phyloP scores from a whole-genome alignment of 495 filamentous ascomycete genomes.

The Tuber borchii region DNA sequence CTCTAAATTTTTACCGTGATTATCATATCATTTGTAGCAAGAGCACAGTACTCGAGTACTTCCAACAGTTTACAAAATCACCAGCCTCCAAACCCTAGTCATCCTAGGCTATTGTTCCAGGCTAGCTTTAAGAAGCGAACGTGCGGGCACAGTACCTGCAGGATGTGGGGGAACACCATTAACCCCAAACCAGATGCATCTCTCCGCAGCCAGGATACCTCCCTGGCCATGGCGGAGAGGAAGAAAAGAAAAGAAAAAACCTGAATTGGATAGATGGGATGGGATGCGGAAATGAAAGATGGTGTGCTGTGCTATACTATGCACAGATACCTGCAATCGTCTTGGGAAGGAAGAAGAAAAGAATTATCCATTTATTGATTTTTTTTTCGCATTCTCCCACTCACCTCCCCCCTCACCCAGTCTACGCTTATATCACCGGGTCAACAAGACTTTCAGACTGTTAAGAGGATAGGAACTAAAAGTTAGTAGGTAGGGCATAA shows the following conservation, averaged over 20 bases:
- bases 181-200: not conserved
- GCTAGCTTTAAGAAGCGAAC: not conserved
- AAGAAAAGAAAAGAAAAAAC: not conserved
- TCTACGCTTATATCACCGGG: not conserved
- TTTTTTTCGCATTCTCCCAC: not conserved
- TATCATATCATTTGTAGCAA: too few species aligned
- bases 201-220: not conserved
- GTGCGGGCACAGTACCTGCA: not conserved
- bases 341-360: not conserved
- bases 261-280: not conserved
- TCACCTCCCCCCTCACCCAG: not conserved
- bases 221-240: not conserved
- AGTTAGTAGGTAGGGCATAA: not conserved
- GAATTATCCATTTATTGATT: not conserved
- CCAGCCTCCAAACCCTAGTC: not conserved
- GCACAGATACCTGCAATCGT: not conserved
- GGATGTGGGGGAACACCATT: not conserved
- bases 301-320: not conserved
- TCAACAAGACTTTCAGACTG: not conserved
- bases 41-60: not conserved
- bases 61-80: not conserved
- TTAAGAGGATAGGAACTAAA: not conserved
- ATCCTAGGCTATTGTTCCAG: not conserved
- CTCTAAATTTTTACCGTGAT: not conserved
- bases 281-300: not conserved